Percentiles rank a stretch among this genome's conserved stretches.
Conservation (phyloP, 2,329 filamentous ascomycete species). For the Sarocladium brachiariae region DNA sequence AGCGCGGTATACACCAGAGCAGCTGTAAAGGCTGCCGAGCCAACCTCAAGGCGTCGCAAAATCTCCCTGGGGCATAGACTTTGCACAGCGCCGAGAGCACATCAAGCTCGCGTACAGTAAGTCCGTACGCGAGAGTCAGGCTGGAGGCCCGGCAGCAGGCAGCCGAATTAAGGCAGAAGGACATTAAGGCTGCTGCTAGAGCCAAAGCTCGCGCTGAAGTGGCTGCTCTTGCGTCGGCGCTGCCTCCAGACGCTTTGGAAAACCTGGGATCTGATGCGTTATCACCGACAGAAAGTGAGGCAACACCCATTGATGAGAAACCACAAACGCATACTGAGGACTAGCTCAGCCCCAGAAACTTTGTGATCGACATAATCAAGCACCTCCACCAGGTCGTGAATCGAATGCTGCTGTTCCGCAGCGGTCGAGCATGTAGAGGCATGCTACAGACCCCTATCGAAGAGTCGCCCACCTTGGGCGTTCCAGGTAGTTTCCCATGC, state of each 20-base stretch:
- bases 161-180: conserved; percentile 44
- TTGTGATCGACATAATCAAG: neutral
- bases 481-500: conserved; percentile 54
- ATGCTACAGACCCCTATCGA: conserved; percentile 14
- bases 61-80: conserved; percentile 70
- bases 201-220: conserved; percentile 28
- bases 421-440: neutral
- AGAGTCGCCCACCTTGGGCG: conserved; percentile 61
- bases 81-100: conserved; percentile 71
- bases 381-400: neutral
- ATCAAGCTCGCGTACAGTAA: conserved; percentile 83
- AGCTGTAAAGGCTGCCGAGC: conserved; percentile 28
- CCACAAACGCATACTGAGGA: conserved; percentile 8
- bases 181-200: conserved; percentile 39
- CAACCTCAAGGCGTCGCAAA: conserved; percentile 39
- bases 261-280: conserved; percentile 7
- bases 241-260: conserved; percentile 12
- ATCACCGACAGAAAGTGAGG: conserved; percentile 2
- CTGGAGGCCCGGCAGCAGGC: conserved; percentile 48
- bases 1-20: conserved; percentile 12
- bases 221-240: conserved; percentile 14
- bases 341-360: conserved; percentile 7
- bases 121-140: conserved; percentile 69
- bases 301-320: neutral
- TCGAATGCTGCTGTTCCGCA: neutral